Evolutionary conservation across 2,329 filamentous ascomycete genomes (phyloP).

Genomic region (Aureobasidium uvarum): DNA sequence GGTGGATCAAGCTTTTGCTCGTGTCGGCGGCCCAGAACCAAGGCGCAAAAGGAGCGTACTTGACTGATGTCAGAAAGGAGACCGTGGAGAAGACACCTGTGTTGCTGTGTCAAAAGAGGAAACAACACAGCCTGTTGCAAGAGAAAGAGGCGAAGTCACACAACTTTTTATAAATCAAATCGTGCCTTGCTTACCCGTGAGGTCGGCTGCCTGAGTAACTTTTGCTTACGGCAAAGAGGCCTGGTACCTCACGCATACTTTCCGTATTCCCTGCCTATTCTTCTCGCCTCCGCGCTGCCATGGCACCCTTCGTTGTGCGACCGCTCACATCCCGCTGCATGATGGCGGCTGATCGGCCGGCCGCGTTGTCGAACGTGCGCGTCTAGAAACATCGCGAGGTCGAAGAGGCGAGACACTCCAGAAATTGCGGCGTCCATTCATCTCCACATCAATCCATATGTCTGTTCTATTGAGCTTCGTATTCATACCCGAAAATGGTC

Average conservation of each 20-base stretch:
- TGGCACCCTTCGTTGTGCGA: background rate
- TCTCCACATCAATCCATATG: background rate
- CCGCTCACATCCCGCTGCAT: background rate
- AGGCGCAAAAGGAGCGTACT: slow-evolving; percentile 5
- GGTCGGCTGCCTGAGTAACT: background rate
- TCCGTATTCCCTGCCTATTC: background rate
- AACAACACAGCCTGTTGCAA: slow-evolving; percentile 10
- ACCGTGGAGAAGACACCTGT: background rate
- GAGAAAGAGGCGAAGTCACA: slow-evolving; percentile 2
- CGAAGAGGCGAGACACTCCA: background rate
- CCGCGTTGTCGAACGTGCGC: slow-evolving; percentile 7
- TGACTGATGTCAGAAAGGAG: slow-evolving; percentile 16
- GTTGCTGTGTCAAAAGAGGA: background rate
- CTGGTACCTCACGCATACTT: background rate
- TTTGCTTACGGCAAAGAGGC: background rate
- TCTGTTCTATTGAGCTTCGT: background rate
- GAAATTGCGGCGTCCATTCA: background rate
- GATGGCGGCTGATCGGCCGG: slow-evolving; percentile 10
- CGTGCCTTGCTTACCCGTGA: slow-evolving; percentile 9
- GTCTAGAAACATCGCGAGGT: background rate
- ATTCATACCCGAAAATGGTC: background rate
- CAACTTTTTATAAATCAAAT: background rate
- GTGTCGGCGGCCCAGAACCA: slow-evolving; percentile 12
- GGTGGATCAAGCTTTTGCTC: slow-evolving; percentile 17
- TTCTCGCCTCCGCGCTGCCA: background rate